Base-by-base conservation (phyloP, 768 basidiomycete genomes). In the Nidularia pulvinata region DNA sequence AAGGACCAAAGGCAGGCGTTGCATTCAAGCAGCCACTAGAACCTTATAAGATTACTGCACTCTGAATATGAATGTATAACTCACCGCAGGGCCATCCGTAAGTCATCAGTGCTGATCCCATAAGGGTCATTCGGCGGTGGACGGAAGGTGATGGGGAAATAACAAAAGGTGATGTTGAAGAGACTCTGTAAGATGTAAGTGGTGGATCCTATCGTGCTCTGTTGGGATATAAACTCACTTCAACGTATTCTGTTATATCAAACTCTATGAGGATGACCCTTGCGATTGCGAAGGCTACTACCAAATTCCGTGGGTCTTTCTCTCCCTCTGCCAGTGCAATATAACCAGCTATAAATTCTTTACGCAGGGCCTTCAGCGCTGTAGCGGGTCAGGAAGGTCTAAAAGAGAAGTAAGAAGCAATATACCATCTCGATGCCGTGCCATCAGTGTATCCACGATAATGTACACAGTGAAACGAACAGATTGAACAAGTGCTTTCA, bases 91-190 rank as follows among this genome's bases (percentile, higher is more conserved):
- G 87, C 76, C 49, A 65, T 58, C 61, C 89, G 89, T 19, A 99
- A 80, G 64, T 98, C 91, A 33, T 95, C 92, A 0, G 91, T 77
- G 2, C 88, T 90, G 55, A 99, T 95, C 3, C 90, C 89, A 66
- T 96, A 95, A 14, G 93, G 94, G 64, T 98, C 95, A 59, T 94
- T 88, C 1, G 93, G 89, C 14, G 95, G 93, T 7, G 96, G 94
- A 54, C 90, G 82, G 74, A 97, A 99, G 0, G 94, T 93, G 52
- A 99, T 98, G 0, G 97, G 97, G 72, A 98, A 99, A 68, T 99
- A 99, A 68, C 97, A 98, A 68, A 95, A 98, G 0, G 88, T 91
- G 65, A 98, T 87, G 62, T 98, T 93, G 72, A 96, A 98, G 47
- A 98, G 75, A 49, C 88, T 83, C 94, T 98, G 59, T 5, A 45